Evolutionary conservation across 148 eudicot species (phyloP).

Genomic region (Rhododendron ferrugineum): DNA sequence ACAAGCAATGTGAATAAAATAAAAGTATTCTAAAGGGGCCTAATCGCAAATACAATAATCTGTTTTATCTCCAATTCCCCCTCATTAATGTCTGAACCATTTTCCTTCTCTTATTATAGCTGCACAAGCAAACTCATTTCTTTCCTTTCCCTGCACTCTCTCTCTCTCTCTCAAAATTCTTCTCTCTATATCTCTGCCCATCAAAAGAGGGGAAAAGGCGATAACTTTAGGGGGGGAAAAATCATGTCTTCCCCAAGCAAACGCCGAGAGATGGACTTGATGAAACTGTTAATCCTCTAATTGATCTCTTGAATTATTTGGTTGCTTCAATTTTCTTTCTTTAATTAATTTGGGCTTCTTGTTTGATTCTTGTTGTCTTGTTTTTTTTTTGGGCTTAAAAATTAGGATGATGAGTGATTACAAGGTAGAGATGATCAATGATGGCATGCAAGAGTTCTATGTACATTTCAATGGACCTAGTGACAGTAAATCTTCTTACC

Average conservation of each 20-base stretch:
- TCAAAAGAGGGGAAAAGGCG: neutral
- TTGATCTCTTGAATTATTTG: neutral
- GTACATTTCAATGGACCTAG: constrained; percentile 85
- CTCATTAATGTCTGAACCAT: constrained; percentile 21
- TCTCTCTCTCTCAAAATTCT: neutral
- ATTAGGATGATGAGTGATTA: constrained; percentile 97
- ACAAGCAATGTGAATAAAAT: neutral
- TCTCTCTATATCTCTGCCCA: constrained; percentile 1
- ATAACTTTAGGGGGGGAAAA: neutral
- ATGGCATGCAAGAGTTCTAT: constrained; percentile 88
- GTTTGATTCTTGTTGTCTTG: neutral
- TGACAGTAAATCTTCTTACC: constrained; percentile 51
- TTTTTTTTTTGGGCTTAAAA: constrained; percentile 2
- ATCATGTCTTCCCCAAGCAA: constrained; percentile 98
- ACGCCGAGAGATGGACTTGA: constrained; percentile 93
- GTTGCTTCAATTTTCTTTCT: neutral
- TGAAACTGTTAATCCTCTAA: constrained; percentile 63
- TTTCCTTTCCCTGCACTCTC: constrained; percentile 17
- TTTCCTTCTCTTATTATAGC: constrained; percentile 11
- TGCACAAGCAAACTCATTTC: constrained; percentile 21
- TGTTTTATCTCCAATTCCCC: constrained; percentile 15
- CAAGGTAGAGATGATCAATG: constrained; percentile 94
- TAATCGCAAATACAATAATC: neutral
- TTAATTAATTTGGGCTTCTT: neutral
- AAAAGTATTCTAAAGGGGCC: constrained; percentile 2